Evolutionary conservation across 2,329 filamentous ascomycete genomes (phyloP).

Genomic region (Ceratocystis albifundus): DNA sequence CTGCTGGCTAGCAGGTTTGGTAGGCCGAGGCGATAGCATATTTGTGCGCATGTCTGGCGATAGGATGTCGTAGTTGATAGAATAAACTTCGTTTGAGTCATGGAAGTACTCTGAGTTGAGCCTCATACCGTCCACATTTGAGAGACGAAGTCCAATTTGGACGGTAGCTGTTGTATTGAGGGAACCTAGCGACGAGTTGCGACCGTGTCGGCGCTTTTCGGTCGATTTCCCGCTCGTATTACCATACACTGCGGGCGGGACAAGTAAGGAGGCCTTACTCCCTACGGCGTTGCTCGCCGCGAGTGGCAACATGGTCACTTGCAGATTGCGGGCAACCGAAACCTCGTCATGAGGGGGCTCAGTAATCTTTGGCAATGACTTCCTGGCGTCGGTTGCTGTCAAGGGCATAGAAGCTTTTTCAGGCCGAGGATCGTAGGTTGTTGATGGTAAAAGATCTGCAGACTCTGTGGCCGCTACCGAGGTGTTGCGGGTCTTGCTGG

Average conservation of each 20-base stretch:
- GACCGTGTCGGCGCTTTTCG: conserved; percentile 34
- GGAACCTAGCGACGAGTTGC: conserved; percentile 42
- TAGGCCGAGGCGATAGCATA: background rate
- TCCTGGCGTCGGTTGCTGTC: background rate
- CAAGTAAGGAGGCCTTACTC: conserved; percentile 2
- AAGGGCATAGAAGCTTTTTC: background rate
- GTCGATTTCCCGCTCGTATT: background rate
- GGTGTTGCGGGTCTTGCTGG: background rate
- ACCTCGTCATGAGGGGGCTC: background rate
- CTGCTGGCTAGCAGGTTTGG: conserved; percentile 29
- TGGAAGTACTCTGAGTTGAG: conserved; percentile 29
- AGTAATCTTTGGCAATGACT: background rate
- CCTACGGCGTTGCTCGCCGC: background rate
- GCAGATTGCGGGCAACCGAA: background rate
- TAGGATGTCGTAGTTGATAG: conserved; percentile 29
- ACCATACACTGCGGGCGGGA: conserved; percentile 16
- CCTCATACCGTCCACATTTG: conserved; percentile 43
- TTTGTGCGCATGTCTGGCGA: conserved; percentile 18
- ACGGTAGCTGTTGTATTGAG: conserved; percentile 55
- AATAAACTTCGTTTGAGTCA: conserved; percentile 32
- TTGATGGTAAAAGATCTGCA: conserved; percentile 13
- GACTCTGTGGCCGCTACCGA: background rate
- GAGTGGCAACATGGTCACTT: background rate
- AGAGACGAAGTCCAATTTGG: conserved; percentile 59
- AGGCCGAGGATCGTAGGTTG: conserved; percentile 10